Conservation (phyloP, 192 early-diverging fungal species). For the Linnemannia elongata region DNA sequence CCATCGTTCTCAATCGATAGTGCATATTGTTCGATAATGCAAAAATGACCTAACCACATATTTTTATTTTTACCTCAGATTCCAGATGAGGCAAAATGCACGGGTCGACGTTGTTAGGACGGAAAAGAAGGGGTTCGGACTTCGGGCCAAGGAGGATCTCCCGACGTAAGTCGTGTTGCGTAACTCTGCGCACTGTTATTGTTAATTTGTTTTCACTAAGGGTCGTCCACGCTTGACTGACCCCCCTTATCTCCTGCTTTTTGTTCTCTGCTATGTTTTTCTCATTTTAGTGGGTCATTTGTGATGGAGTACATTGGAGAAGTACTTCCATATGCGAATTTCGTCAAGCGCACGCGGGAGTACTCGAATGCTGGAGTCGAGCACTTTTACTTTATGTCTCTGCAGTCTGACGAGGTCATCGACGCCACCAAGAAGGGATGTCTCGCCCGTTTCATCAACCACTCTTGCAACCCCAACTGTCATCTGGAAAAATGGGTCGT, state of each 20-base stretch:
- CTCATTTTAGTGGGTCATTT: slow-evolving; percentile 77
- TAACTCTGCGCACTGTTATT: neutral
- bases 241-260: neutral
- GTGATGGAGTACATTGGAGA: slow-evolving; percentile 99
- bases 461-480: slow-evolving; percentile 97
- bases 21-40: neutral
- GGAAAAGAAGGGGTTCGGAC: slow-evolving; percentile 93
- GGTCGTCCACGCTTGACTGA: neutral
- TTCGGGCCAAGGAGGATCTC: slow-evolving; percentile 77
- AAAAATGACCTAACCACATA: neutral
- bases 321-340: slow-evolving; percentile 84
- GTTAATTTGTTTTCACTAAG: neutral
- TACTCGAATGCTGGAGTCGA: slow-evolving; percentile 85
- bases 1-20: neutral
- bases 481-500: slow-evolving; percentile 98
- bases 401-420: slow-evolving; percentile 93
- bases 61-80: slow-evolving; percentile 61
- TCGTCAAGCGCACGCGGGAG: slow-evolving; percentile 84
- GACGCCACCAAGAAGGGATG: slow-evolving; percentile 96
- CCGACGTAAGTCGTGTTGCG: slow-evolving; percentile 66
- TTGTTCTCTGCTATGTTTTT: slow-evolving; percentile 21
- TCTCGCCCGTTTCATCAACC: slow-evolving; percentile 97
- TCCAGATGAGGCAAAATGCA: slow-evolving; percentile 89
- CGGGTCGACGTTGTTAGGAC: slow-evolving; percentile 89
- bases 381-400: slow-evolving; percentile 99